Evolutionary conservation across 805 yeast species (phyloP).

Genomic region (Hanseniaspora vineae): DNA sequence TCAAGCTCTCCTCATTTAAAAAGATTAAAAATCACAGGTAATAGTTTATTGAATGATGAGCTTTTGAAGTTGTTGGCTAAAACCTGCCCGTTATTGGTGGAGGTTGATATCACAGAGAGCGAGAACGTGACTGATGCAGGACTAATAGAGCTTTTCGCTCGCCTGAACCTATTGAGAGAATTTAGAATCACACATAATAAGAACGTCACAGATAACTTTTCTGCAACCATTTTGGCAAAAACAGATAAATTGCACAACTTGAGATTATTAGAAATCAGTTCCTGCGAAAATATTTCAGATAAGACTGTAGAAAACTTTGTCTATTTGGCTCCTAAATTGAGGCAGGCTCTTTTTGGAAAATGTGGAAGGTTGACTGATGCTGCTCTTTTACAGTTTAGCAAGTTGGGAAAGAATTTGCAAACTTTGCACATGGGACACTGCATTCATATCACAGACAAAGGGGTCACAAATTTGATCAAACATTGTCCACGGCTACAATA

Average conservation of each 20-base stretch:
- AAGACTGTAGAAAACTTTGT: constrained; percentile 62
- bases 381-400: constrained; percentile 56
- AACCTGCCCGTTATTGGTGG: constrained; percentile 73
- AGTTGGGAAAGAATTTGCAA: constrained; percentile 67
- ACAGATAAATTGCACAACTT: constrained; percentile 41
- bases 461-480: constrained; percentile 62
- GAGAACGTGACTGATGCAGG: constrained; percentile 57
- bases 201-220: constrained; percentile 55
- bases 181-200: constrained; percentile 66
- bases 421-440: constrained; percentile 93
- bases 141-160: constrained; percentile 41
- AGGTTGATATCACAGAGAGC: constrained; percentile 79
- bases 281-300: constrained; percentile 73
- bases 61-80: constrained; percentile 46
- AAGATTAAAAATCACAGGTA: constrained; percentile 70
- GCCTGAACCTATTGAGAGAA: constrained; percentile 66
- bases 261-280: constrained; percentile 74
- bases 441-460: constrained; percentile 75
- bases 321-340: constrained; percentile 64
- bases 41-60: constrained; percentile 50
- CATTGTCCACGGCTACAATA: constrained; percentile 78
- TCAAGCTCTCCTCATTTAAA: constrained; percentile 60
- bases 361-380: constrained; percentile 79
- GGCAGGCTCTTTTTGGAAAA: constrained; percentile 82
- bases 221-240: constrained; percentile 23